These are phyloP conservation scores for Aspergillus saccharolyticus DNA, from an alignment of 495 filamentous ascomycete species.

Conservation along the genomic window DNA sequence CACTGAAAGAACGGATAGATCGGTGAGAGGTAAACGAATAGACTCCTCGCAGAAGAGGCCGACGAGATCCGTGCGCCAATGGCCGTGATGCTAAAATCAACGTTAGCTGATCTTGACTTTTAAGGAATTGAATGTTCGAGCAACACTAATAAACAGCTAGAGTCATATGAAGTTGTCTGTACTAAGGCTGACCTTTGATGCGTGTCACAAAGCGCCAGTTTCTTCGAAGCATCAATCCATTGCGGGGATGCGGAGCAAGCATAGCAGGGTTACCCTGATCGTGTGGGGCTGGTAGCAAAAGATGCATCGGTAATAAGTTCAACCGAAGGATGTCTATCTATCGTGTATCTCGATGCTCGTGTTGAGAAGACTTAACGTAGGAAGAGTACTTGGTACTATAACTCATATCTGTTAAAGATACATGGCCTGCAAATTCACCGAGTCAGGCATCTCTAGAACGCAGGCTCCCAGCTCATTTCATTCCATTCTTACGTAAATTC, in stretches of 20 bases:
- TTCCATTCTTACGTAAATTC: too few species aligned
- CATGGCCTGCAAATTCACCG: too few species aligned
- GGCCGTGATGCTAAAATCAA: neutral
- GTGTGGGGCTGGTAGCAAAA: neutral
- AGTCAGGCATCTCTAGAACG: too few species aligned
- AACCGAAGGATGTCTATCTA: neutral
- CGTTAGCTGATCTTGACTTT: too few species aligned
- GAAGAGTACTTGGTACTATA: too few species aligned
- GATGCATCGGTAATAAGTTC: neutral
- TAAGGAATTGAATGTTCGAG: too few species aligned
- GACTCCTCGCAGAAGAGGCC: neutral
- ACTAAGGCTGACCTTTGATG: neutral
- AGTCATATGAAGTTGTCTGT: neutral
- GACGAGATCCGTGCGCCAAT: slow-evolving; percentile 11
- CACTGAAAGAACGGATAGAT: slow-evolving; percentile 34
- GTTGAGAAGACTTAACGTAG: too few species aligned
- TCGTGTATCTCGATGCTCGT: too few species aligned
- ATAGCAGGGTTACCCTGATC: neutral
- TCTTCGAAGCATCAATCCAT: neutral
- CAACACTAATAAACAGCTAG: too few species aligned
- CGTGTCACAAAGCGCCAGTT: too few species aligned
- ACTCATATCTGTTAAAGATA: too few species aligned
- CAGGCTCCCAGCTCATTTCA: too few species aligned
- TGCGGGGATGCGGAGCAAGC: neutral
- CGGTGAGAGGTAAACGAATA: slow-evolving; percentile 6